Evolutionary conservation across 108 stramenopile species (phyloP).

Genomic region (Fragilariopsis cylindrus): DNA sequence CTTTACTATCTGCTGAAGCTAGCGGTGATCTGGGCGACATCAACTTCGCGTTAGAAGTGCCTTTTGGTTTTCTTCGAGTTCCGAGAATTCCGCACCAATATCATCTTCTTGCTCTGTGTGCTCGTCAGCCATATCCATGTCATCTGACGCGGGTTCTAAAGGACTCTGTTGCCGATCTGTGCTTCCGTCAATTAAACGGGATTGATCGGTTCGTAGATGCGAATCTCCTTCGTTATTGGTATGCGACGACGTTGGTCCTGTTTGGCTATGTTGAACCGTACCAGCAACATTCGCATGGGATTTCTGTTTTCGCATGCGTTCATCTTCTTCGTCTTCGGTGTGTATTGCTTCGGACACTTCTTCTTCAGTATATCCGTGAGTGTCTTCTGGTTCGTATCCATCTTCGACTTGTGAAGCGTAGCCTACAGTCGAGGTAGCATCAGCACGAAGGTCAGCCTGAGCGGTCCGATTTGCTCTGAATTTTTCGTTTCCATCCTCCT

Average conservation of each 20-base stretch:
- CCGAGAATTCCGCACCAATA: slow-evolving; percentile 35
- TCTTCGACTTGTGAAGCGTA: slow-evolving; percentile 36
- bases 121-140: slow-evolving; percentile 46
- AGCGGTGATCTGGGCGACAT: slow-evolving; percentile 3
- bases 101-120: slow-evolving; percentile 49
- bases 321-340: slow-evolving; percentile 46
- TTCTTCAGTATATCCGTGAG: slow-evolving; percentile 43
- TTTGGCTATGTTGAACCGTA: neutral
- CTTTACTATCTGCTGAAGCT: neutral
- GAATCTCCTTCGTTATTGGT: neutral
- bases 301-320: slow-evolving; percentile 13
- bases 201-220: neutral
- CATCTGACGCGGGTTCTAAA: slow-evolving; percentile 33
- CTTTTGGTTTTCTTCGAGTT: slow-evolving; percentile 32
- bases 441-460: slow-evolving; percentile 16
- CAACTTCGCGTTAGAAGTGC: slow-evolving; percentile 3
- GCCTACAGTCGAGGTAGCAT: slow-evolving; percentile 16
- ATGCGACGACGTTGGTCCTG: neutral
- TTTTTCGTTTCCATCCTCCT: slow-evolving; percentile 21
- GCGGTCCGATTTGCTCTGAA: slow-evolving; percentile 24
- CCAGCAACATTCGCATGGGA: neutral
- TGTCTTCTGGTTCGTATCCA: slow-evolving; percentile 45
- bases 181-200: neutral
- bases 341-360: slow-evolving; percentile 48
- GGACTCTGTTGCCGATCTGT: slow-evolving; percentile 1